These are phyloP conservation scores for Populus deltoides DNA, from an alignment of 345 rosid species.

Conservation along the genomic window DNA sequence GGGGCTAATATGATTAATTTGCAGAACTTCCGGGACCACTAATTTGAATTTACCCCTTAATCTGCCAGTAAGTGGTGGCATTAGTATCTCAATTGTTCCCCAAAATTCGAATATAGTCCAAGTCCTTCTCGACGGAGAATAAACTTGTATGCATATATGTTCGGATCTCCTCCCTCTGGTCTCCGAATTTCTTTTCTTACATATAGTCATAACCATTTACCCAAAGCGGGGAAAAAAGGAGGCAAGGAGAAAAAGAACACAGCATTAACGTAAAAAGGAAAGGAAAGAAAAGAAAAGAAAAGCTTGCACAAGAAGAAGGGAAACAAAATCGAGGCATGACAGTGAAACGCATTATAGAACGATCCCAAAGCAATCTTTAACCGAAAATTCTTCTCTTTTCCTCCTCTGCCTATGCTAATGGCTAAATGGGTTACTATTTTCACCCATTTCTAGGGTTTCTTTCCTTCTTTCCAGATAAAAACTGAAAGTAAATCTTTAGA, in stretches of 20 bases:
- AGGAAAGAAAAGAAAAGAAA: neutral
- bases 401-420: neutral
- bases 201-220: neutral
- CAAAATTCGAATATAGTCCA: neutral
- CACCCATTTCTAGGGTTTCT: neutral
- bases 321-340: conserved; percentile 20
- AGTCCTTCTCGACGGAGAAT: neutral
- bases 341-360: conserved; percentile 14
- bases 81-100: neutral
- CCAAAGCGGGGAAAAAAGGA: neutral
- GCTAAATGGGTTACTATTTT: neutral
- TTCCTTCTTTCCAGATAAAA: conserved; percentile 10
- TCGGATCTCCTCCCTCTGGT: neutral
- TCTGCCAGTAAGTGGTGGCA: neutral
- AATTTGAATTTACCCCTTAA: neutral
- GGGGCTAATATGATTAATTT: neutral
- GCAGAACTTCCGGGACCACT: neutral
- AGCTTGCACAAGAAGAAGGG: conserved; percentile 4
- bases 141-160: neutral
- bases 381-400: neutral
- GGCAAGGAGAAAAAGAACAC: neutral
- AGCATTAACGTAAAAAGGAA: neutral
- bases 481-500: conserved; percentile 4
- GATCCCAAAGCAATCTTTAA: conserved; percentile 19
- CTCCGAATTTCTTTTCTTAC: no score